Conservation (phyloP, 2,329 filamentous ascomycete species). For the Fusarium liriodendri region DNA sequence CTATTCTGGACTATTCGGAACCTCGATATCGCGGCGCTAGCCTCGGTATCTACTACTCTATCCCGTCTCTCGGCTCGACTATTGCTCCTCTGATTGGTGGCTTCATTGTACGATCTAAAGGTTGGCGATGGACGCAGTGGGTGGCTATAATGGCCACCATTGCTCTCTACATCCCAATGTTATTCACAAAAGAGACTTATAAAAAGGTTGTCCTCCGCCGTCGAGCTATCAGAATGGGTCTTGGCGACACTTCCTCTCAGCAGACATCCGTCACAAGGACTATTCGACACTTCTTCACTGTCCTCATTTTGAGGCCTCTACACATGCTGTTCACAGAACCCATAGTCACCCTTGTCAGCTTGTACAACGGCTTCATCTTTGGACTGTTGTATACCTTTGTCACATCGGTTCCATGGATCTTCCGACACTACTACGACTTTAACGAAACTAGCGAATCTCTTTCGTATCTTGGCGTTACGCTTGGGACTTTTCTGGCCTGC, state of each 20-base stretch:
- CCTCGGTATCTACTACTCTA: constrained; percentile 28
- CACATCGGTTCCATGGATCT: constrained; percentile 27
- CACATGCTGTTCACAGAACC: constrained; percentile 30
- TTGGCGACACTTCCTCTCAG: constrained; percentile 26
- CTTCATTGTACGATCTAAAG: constrained; percentile 8
- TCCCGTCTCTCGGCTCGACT: constrained; percentile 21
- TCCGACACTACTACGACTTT: constrained; percentile 19
- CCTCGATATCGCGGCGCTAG: constrained; percentile 9
- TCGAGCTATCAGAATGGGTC: constrained; percentile 18
- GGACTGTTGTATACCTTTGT: constrained; percentile 28
- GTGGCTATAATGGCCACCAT: constrained; percentile 13
- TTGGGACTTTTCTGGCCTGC: constrained; percentile 21
- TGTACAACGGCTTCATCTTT: constrained; percentile 33
- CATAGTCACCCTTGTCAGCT: constrained; percentile 22
- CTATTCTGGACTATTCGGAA: constrained; percentile 19
- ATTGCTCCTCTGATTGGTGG: constrained; percentile 18
- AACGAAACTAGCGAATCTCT: constrained; percentile 5
- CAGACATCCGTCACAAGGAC: constrained; percentile 7
- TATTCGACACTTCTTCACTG: constrained; percentile 19
- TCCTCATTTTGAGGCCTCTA: constrained; percentile 25
- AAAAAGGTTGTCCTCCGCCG: constrained; percentile 22
- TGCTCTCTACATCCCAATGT: constrained; percentile 13
- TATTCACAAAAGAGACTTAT: constrained; percentile 29
- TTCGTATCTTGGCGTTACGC: constrained; percentile 23
- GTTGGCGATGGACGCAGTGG: constrained; percentile 34